Evolutionary conservation across 306 rosid genomes (phyloP).

Genomic region (Dicorynia guianensis): DNA sequence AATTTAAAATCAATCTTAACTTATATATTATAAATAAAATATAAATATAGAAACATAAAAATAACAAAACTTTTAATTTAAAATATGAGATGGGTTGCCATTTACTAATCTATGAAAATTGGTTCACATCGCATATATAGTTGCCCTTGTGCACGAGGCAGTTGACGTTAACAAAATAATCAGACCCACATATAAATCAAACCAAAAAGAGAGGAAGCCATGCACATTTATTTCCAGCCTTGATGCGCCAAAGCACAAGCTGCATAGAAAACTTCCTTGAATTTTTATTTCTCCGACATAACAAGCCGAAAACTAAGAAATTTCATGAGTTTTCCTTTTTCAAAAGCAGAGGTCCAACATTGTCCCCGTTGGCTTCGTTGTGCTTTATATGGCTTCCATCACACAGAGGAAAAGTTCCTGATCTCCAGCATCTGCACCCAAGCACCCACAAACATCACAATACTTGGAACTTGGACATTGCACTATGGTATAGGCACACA

Average conservation of each 20-base stretch:
- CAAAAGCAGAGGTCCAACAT: constrained; percentile 88
- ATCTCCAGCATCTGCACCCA: constrained; percentile 85
- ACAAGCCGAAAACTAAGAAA: constrained; percentile 14
- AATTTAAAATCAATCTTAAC: too few relatives aligned
- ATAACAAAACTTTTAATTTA: too few relatives aligned
- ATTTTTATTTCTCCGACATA: too few relatives aligned
- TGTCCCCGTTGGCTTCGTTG: constrained; percentile 88
- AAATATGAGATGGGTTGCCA: too few relatives aligned
- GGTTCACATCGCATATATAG: too few relatives aligned
- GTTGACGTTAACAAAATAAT: not conserved
- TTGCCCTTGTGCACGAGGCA: too few relatives aligned
- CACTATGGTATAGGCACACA: not conserved
- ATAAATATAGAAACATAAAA: too few relatives aligned
- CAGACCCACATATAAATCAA: not conserved
- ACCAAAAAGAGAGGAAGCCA: constrained; percentile 1
- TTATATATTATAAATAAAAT: too few relatives aligned
- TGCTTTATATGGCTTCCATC: constrained; percentile 95
- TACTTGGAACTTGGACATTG: constrained; percentile 8
- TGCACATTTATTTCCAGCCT: constrained; percentile 30
- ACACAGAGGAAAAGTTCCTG: constrained; percentile 86
- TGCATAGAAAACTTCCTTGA: too few relatives aligned
- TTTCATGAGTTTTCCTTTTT: constrained; percentile 55
- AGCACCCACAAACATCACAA: constrained; percentile 22
- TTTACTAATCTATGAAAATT: too few relatives aligned
- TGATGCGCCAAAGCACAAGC: constrained; percentile 12